Conservation (phyloP, 495 filamentous ascomycete genomes). For the Annulohypoxylon maeteangense region DNA sequence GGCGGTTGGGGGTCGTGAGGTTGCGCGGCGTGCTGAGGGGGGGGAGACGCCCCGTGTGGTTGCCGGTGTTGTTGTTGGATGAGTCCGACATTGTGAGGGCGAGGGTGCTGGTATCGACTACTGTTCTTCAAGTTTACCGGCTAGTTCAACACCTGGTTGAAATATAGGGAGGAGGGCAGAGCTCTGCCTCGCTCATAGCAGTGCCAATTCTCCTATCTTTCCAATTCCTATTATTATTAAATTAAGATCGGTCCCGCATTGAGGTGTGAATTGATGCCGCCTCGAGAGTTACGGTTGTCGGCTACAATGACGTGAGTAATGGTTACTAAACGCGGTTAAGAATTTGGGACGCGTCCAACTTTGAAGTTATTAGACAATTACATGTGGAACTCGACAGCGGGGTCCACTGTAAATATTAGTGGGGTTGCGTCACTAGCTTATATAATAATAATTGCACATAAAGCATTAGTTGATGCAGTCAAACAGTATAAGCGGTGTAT, state of each 20-base stretch:
- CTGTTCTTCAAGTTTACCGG: background rate
- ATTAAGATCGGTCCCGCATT: background rate
- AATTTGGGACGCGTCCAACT: slow-evolving; percentile 26
- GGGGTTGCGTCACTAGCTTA: background rate
- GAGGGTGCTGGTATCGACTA: background rate
- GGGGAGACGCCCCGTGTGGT: slow-evolving; percentile 14
- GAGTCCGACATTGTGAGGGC: slow-evolving; percentile 39
- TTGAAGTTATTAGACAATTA: slow-evolving; percentile 15
- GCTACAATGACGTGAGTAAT: slow-evolving; percentile 25
- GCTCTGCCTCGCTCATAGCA: slow-evolving; percentile 20
- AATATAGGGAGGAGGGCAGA: background rate
- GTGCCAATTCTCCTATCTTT: background rate
- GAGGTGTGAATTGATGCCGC: background rate
- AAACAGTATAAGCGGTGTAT: background rate
- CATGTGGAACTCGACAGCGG: slow-evolving; percentile 21
- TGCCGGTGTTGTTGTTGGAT: slow-evolving; percentile 5
- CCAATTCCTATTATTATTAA: background rate
- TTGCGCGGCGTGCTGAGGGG: slow-evolving; percentile 39
- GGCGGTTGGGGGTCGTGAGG: slow-evolving; percentile 49
- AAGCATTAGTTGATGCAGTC: background rate
- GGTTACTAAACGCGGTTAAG: slow-evolving; percentile 29
- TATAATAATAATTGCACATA: background rate
- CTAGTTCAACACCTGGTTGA: background rate
- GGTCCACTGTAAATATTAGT: slow-evolving; percentile 29
- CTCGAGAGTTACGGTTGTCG: background rate